phyloP scores from a whole-genome alignment of 2,329 filamentous ascomycete genomes.

The Microcyclosporella mali region DNA sequence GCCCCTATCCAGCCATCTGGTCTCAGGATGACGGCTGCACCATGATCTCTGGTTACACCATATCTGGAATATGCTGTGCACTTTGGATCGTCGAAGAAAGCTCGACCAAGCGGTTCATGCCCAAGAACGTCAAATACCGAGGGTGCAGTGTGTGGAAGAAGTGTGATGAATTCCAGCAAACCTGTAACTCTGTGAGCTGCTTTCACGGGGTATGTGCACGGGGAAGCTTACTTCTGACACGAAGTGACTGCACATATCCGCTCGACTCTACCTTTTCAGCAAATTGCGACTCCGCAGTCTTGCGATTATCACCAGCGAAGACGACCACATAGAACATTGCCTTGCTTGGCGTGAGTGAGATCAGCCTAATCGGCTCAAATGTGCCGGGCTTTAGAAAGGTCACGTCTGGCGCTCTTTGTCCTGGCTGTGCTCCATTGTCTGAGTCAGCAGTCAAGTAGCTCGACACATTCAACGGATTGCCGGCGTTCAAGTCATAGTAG shows the following conservation, averaged over 20 bases:
- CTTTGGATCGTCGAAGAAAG: conserved; percentile 12
- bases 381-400: conserved; percentile 42
- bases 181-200: conserved; percentile 11
- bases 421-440: conserved; percentile 28
- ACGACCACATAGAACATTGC: conserved; percentile 40
- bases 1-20: conserved; percentile 21
- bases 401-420: conserved; percentile 44
- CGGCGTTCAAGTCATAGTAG: conserved; percentile 13
- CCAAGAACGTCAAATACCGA: conserved; percentile 30
- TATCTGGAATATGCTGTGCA: conserved; percentile 14
- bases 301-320: conserved; percentile 34
- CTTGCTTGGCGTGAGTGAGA: conserved; percentile 40
- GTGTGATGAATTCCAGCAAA: conserved; percentile 25
- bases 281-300: conserved; percentile 7
- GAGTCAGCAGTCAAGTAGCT: conserved; percentile 3
- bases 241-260: conserved; percentile 7
- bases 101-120: conserved; percentile 21
- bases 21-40: conserved; percentile 13
- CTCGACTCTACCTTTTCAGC: background rate
- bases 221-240: conserved; percentile 7
- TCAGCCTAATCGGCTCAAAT: conserved; percentile 39
- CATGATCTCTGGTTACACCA: conserved; percentile 5
- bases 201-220: too few relatives aligned
- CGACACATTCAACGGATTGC: conserved; percentile 7
- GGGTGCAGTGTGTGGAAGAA: conserved; percentile 24